Conservation (phyloP, 164 flowering plant species). For the Nymphaea thermarum region DNA sequence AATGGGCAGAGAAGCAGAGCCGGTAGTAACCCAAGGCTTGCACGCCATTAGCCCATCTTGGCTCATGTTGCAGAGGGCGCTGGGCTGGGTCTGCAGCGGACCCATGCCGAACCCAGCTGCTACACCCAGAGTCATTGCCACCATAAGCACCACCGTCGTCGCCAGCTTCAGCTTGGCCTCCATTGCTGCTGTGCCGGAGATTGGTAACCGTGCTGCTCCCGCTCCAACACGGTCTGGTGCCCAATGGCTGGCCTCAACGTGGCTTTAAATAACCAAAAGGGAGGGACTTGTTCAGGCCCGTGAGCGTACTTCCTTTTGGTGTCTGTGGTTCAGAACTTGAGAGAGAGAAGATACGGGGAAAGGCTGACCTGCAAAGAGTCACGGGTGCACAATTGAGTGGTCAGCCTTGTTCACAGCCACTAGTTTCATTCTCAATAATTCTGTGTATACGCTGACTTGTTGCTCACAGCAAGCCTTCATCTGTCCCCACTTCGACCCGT, state of each 20-base stretch:
- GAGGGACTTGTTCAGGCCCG: background rate
- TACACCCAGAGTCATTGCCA: conserved; percentile 7
- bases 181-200: background rate
- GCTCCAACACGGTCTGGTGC: conserved; percentile 2
- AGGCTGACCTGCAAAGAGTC: background rate
- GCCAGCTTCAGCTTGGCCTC: conserved; percentile 8
- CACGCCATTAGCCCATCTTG: conserved; percentile 20
- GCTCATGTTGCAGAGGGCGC: conserved; percentile 20
- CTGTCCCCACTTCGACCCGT: background rate
- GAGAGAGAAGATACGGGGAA: background rate
- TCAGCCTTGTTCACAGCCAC: background rate
- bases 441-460: background rate
- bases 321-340: background rate
- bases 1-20: conserved; percentile 6
- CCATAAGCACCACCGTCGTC: conserved; percentile 6
- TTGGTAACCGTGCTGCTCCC: conserved; percentile 4
- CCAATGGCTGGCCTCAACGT: background rate
- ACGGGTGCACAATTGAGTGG: background rate
- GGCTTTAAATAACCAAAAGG: background rate
- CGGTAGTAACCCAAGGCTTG: conserved; percentile 21
- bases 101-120: background rate
- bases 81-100: background rate
- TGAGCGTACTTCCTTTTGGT: background rate
- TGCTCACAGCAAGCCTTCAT: background rate
- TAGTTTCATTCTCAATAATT: background rate